Percentiles rank a stretch among this genome's conserved stretches.
Conservation (phyloP, 768 basidiomycete genomes). For the Tremella fuciformis region DNA sequence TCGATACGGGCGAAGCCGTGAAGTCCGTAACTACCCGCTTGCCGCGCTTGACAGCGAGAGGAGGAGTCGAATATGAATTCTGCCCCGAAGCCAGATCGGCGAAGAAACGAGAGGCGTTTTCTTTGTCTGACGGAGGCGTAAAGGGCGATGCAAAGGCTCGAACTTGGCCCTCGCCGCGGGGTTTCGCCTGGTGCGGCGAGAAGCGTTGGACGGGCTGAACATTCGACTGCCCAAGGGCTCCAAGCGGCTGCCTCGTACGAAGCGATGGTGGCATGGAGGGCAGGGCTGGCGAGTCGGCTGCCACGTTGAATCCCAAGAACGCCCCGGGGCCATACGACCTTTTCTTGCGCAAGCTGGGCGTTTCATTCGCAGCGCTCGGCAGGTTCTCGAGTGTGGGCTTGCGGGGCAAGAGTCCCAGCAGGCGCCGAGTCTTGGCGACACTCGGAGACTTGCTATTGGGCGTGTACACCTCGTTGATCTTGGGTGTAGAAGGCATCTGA, state of each 20-base stretch:
- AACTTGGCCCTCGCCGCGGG: neutral
- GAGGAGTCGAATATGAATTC: neutral
- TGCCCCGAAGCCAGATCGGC: neutral
- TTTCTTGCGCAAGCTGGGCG: neutral
- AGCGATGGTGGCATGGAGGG: neutral
- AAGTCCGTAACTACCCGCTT: neutral
- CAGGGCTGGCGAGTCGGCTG: neutral
- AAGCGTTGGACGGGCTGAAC: too few relatives aligned
- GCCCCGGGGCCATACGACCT: neutral
- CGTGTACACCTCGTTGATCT: neutral
- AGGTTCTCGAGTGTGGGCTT: neutral
- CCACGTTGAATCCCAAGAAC: neutral
- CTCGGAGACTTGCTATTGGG: neutral
- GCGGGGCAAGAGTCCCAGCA: conserved; percentile 3
- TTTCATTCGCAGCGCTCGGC: neutral
- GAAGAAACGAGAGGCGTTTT: neutral
- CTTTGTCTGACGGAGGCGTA: too few relatives aligned
- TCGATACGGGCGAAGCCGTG: neutral
- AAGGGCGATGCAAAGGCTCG: too few relatives aligned
- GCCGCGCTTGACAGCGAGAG: conserved; percentile 2
- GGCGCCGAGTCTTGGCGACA: neutral
- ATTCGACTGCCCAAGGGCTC: too few relatives aligned
- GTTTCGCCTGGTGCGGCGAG: neutral
- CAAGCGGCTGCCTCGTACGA: neutral
- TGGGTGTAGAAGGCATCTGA: conserved; percentile 2